A percentile compares a stretch with the other conserved stretches of the same genome.
Conservation (phyloP, 176 grass and related monocot species). For the Sorghum bicolor region Sorghum_bicolor_NCBIv3 NC_012875.2:3617001-3617500, state of each 20-base stretch:
- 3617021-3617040: conserved; percentile 19
- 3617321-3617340: too few relatives aligned
- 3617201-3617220: conserved; percentile 41
- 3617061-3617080: conserved; percentile 56
- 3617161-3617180: conserved; percentile 39
- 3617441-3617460: too few relatives aligned
- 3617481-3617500: too few relatives aligned
- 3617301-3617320: too few relatives aligned
- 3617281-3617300: too few relatives aligned
- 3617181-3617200: conserved; percentile 59
- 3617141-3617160: conserved; percentile 34
- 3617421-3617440: too few relatives aligned
- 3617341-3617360: too few relatives aligned
- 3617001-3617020: conserved; percentile 73
- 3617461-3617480: too few relatives aligned
- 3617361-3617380: too few relatives aligned
- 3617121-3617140: conserved; percentile 45
- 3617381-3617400: too few relatives aligned
- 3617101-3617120: conserved; percentile 49
- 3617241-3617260: not conserved
- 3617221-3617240: conserved; percentile 31
- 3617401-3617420: too few relatives aligned
- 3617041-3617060: conserved; percentile 50
- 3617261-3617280: conserved; percentile 11
- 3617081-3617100: conserved; percentile 56